Evolutionary conservation across 140 eudicot genomes (phyloP).

Genomic region (Flaveria floridana): DNA sequence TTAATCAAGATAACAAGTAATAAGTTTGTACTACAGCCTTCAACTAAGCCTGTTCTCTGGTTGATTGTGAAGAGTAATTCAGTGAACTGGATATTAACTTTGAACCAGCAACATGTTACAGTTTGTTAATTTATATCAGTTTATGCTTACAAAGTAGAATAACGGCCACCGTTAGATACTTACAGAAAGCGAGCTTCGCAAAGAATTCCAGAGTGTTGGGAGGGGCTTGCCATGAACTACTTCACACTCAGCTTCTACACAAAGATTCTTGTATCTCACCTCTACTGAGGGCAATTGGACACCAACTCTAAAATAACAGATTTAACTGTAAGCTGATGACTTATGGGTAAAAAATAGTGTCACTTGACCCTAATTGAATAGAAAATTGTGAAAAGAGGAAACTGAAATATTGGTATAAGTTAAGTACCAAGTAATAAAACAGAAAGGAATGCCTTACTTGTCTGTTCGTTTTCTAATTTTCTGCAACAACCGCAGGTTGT

Average conservation of each 20-base stretch:
- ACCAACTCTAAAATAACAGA: constrained; percentile 46
- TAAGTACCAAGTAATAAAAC: background rate
- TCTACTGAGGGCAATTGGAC: constrained; percentile 49
- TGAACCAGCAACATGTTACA: background rate
- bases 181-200: constrained; percentile 25
- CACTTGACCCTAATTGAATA: background rate
- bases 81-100: background rate
- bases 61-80: background rate
- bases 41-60: background rate
- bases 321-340: constrained; percentile 1
- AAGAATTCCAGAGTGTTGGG: constrained; percentile 59
- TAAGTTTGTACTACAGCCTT: too few relatives aligned
- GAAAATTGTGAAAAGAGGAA: background rate
- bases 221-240: constrained; percentile 64
- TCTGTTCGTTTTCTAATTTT: constrained; percentile 44
- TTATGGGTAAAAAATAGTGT: background rate
- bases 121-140: background rate
- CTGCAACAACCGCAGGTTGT: constrained; percentile 47
- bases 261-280: constrained; percentile 47
- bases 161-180: background rate
- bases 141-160: background rate
- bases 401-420: background rate
- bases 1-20: too few relatives aligned
- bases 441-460: constrained; percentile 31
- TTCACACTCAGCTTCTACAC: constrained; percentile 53